Percentiles rank a stretch among this genome's conserved stretches.
phyloP scores from a whole-genome alignment of 495 filamentous ascomycete species.

The Apiosordaria backusii region DNA sequence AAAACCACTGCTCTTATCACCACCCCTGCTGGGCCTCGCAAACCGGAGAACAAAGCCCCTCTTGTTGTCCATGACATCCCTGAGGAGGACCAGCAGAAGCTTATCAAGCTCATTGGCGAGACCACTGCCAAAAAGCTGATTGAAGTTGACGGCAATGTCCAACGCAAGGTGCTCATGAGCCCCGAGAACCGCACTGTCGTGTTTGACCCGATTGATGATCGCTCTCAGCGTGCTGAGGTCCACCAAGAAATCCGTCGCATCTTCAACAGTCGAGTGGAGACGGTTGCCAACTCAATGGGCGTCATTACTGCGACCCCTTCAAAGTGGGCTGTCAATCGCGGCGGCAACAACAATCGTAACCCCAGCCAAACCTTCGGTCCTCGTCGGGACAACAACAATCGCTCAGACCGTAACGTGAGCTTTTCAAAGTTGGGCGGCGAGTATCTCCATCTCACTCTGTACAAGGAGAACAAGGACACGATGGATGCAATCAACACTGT shows the following conservation, averaged over 20 bases:
- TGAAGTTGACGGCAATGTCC: slow-evolving; percentile 29
- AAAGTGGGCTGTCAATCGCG: slow-evolving; percentile 31
- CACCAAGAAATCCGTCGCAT: slow-evolving; percentile 48
- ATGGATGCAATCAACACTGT: slow-evolving; percentile 84
- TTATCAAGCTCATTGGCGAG: slow-evolving; percentile 32
- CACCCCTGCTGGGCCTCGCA: not conserved
- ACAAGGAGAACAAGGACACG: slow-evolving; percentile 98
- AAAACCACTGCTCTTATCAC: not conserved
- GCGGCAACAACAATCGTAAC: slow-evolving; percentile 28
- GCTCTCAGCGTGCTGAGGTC: slow-evolving; percentile 34
- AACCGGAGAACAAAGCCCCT: not conserved
- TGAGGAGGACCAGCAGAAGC: slow-evolving; percentile 19
- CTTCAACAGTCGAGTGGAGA: slow-evolving; percentile 34
- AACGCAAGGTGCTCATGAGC: slow-evolving; percentile 24
- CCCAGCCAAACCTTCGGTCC: slow-evolving; percentile 24
- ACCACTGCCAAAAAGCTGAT: slow-evolving; percentile 33
- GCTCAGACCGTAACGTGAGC: slow-evolving; percentile 19
- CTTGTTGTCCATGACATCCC: slow-evolving; percentile 15
- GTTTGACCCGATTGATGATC: slow-evolving; percentile 39
- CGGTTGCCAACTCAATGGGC: slow-evolving; percentile 25
- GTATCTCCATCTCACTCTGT: slow-evolving; percentile 88
- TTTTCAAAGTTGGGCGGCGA: slow-evolving; percentile 57
- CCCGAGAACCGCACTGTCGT: slow-evolving; percentile 23
- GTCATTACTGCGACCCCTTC: slow-evolving; percentile 36
- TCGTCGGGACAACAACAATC: slow-evolving; percentile 28